Conservation (phyloP, 2,329 filamentous ascomycete species). For the Gnomoniopsis smithogilvyi region DNA sequence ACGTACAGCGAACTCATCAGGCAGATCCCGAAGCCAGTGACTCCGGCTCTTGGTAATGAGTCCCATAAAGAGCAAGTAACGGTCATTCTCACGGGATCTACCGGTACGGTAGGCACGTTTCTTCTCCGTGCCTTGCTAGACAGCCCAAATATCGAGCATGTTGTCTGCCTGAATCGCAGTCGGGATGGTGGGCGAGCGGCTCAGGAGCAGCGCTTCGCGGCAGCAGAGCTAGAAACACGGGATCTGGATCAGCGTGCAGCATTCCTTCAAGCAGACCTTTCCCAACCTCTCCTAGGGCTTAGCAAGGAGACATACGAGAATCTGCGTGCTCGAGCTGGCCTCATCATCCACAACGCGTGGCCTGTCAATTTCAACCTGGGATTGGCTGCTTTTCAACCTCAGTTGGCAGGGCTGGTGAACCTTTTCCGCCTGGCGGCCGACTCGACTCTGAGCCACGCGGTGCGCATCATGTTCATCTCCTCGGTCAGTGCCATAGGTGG, state of each 20-base stretch:
- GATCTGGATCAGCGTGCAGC: constrained; percentile 19
- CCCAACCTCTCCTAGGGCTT: constrained; percentile 20
- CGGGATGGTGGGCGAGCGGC: constrained; percentile 17
- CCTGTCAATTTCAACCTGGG: constrained; percentile 49
- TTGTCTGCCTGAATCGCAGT: constrained; percentile 27
- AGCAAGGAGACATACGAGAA: constrained; percentile 15
- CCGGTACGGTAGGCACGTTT: constrained; percentile 23
- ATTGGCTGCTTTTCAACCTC: constrained; percentile 39
- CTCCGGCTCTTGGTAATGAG: constrained; percentile 9
- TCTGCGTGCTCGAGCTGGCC: constrained; percentile 12
- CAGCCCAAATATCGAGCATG: constrained; percentile 16
- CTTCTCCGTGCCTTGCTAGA: constrained; percentile 21
- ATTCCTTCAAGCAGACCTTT: constrained; percentile 21
- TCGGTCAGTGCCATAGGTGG: not conserved
- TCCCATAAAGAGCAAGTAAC: too few species aligned
- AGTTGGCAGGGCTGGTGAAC: constrained; percentile 39
- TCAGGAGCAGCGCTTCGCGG: constrained; percentile 12
- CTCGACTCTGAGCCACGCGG: not conserved
- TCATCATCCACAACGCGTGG: constrained; percentile 42
- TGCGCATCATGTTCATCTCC: not conserved
- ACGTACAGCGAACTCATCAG: not conserved
- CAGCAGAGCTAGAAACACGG: not conserved
- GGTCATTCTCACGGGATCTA: constrained; percentile 27
- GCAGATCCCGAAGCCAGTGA: constrained; percentile 13
- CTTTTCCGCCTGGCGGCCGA: constrained; percentile 26